Base-by-base conservation (phyloP, 768 basidiomycete genomes). In the Suillus hirtellus region DNA sequence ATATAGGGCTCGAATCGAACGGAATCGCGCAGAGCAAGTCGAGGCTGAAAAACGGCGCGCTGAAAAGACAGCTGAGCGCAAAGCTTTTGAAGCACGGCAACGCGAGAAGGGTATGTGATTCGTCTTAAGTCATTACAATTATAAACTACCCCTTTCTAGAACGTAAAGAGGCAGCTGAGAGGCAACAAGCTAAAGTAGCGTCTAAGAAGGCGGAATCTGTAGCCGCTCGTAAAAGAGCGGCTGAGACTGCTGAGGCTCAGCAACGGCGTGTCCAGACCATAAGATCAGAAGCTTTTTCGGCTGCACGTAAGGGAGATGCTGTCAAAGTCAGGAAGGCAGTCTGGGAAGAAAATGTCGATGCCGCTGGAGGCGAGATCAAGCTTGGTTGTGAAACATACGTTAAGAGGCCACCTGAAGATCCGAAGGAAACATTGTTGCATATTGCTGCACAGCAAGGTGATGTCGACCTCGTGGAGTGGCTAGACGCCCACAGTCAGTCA, bases 321-420 rank as follows among this genome's bases (percentile, higher is more conserved):
- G 80, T 74, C 9, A 75, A 74, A 56, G 90, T 91, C 60, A 86
- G 84, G 76, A 82, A 84, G 66, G 86, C 85, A 35, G 75, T 92
- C 24, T 90, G 84, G 83, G 89, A 90, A 76, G 82, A 89, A 52
- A 75, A 76, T 38, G 88, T 92, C 62, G 89, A 91, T 73, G 86
- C 89, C 46, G 80, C 85, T 10, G 90, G 90, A 55, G 87, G 88
- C 37, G 90, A 92, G 77, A 75, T 88, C 60, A 86, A 84, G 69
- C 67, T 72, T 60, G 86, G 85, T 24, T 82, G 83, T 67, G 82
- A 83, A 52, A 78, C 77, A 59, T 86, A 86, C 67, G 79, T 85
- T 53, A 73, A 79, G 64, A 65, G 44, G 12, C 65, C 66, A 4
- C 84, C 85, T 12, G 68, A 78, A 63, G 89, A 91, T 74, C 79